Base-by-base conservation (phyloP, 2,329 filamentous ascomycete species). In the Phialemoniopsis sp. region DNA sequence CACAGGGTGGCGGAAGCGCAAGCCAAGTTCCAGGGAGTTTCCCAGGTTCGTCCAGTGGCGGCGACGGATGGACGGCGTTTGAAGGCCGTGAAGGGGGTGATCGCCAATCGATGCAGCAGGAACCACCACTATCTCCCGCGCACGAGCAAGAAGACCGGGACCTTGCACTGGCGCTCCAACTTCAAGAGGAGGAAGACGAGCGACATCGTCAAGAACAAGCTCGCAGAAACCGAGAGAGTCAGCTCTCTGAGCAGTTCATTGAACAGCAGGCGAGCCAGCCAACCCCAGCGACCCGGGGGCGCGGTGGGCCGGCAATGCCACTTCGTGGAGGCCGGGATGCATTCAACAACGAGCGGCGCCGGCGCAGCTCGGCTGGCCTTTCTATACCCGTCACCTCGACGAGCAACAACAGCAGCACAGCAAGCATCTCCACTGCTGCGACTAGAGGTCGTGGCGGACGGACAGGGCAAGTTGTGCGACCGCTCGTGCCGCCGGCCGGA, bases 161-260 rank as follows among this genome's bases (percentile, higher is more conserved):
- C 44, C 65, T 96, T 21, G 93, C 93, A 0, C 73, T 97, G 4
- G 90, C 91, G 0, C 71, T 98, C 7, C 93, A 97, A 56, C 75
- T 96, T 2, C 91, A 97, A 58, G 93, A 97, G 54, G 89, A 95
- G 57, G 91, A 97, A 59, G 89, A 96, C 47, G 82, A 89, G 52
- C 76, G 81, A 13, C 80, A 89, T 46, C 76, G 78, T n/a, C 50
- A 56, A 7, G 73, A 79, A 36, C 74, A 80, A 36, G 78, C 76
- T 9, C 76, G 82, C 2, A 73, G 82, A 8, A 69, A 72, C 10
- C 70, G 79, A n/a, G 82, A 89, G 57, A 80, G 79, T 39, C 67
- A 79, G 41, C 68, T 87, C 1, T 86, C 82, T 0, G 81, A 85
- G 53, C 79, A 82, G 45, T 86, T 75, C 48, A 85, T 89, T 41